A percentile compares a stretch with the other conserved stretches of the same genome.
Conservation (phyloP, 495 filamentous ascomycete genomes). For the Penicillium ochrochloron region DNA sequence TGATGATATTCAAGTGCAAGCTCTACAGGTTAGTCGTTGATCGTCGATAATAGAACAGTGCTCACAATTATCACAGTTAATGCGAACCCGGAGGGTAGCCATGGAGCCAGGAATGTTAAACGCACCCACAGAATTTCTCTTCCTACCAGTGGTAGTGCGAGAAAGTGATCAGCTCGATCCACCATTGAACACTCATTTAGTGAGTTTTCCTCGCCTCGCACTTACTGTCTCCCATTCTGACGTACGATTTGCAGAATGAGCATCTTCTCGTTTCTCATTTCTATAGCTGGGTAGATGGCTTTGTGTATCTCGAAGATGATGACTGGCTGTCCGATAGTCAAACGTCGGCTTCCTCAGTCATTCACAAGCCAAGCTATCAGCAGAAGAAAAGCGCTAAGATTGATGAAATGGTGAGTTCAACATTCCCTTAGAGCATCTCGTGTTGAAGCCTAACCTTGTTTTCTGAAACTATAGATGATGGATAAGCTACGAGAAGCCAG, state of each 20-base stretch:
- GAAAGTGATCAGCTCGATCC: constrained; percentile 33
- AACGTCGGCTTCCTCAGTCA: constrained; percentile 50
- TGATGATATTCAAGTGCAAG: constrained; percentile 80
- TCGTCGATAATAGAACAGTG: background rate
- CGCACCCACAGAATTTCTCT: constrained; percentile 79
- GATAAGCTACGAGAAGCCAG: constrained; percentile 43
- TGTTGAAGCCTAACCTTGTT: background rate
- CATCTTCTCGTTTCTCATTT: constrained; percentile 88
- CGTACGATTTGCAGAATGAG: constrained; percentile 62
- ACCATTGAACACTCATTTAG: constrained; percentile 52
- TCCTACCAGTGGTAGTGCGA: constrained; percentile 70
- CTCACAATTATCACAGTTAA: constrained; percentile 59
- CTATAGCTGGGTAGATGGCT: constrained; percentile 74
- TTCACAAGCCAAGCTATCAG: constrained; percentile 37
- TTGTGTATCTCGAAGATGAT: constrained; percentile 69
- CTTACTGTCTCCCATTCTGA: background rate
- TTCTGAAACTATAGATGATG: constrained; percentile 41
- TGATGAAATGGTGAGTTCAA: constrained; percentile 28
- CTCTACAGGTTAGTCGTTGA: constrained; percentile 63
- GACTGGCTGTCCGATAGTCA: constrained; percentile 52
- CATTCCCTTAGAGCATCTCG: background rate
- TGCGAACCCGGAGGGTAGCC: constrained; percentile 76
- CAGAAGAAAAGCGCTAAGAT: constrained; percentile 27
- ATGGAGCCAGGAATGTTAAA: constrained; percentile 70
- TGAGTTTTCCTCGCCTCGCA: constrained; percentile 25